Base-by-base conservation (phyloP, 2,329 filamentous ascomycete species). In the Cucurbitaria berberidis region DNA sequence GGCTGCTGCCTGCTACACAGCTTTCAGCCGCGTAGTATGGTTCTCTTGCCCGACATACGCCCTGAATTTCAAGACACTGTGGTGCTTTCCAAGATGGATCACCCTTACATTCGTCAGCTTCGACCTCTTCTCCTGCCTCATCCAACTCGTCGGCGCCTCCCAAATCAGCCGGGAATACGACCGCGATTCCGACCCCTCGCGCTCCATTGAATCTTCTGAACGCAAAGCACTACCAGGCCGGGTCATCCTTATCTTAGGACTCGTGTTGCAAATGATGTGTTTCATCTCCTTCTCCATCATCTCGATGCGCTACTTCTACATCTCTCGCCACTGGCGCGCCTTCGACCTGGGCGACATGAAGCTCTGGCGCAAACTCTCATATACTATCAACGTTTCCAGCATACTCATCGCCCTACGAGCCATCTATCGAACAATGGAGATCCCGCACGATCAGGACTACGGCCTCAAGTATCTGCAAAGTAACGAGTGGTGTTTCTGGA, bases 381-480 rank as follows among this genome's bases (percentile, higher is more conserved):
- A 68, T 46, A 70, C 70, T 13, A 74, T 73, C 55, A 74, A 73
- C 38, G 46, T 71, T 1, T 72, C 69, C 0, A 70, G 68, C 2
- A 58, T 64, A 0, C 59, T 67, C 30, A 68, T 69, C 35, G 67
- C 83, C 71, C 55, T 82, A 3, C 80, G 81, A 13, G 82, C 78
- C n/a, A 74, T 83, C 24, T 84, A 81, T 54, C 78, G 81, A n/a
- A 77, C 81, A 3, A 74, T 81, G 42, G 81, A 84, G 57, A 84
- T 83, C 53, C 77, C 78, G 0, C 74, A 82, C 30, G 82, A 81
- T 45, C 64, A 63, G 44, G 54, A 62, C 15, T 67, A 70, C 0
- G 79, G 78, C n/a, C 68, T 81, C 6, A 75, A 77, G 15, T 84
- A 84, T 58, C 69, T 79, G 1, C 81, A 82, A 59, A 73, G 64